Evolutionary conservation across 2,329 filamentous ascomycete species (phyloP), one percentile per base, ranked within the genome.

Genomic region (Penicillium olsonii): DNA sequence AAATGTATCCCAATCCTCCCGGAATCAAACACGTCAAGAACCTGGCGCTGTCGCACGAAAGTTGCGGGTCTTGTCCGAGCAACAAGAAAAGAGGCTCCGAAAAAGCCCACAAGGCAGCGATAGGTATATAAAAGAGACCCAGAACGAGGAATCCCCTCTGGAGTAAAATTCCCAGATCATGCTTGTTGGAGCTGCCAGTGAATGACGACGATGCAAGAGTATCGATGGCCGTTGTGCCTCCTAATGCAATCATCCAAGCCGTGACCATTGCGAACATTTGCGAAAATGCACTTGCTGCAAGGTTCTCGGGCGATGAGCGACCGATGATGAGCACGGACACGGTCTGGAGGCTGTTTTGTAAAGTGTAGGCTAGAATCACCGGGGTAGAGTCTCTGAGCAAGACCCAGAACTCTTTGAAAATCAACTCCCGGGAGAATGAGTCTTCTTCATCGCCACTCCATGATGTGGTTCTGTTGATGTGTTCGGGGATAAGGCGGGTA

Each of bases 201-300:
- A 90, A 95, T 37, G 85, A 87, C 39, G 86, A 89, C 0, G 88
- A 92, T 2, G 88, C 90, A 19, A 95, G 75, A 0, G 90, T 95
- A 67, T 95, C 90, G 37, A 95, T 79, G 0, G 90, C 90, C 1
- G 89, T 95, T 0, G 89, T 92, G 7, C 90, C 90, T 22, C 90
- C 90, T 4, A 95, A 80, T 0, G 86, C 90, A 51, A 95, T 88
- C 31, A 95, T 80, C 90, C 90, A 95, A 0, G 85, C 90, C 1
- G 89, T 90, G 18, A 87, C 85, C 87, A 92, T 91, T 46, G 90
- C 90, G 60, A 95, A 95, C 90, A 95, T 95, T 75, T 94, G 92
- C 2, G 87, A 88, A 63, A 95, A 95, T 0, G 90, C 90, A 1
- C 89, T 87, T 0, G 87, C 88, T 0, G 90, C 88, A 6, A 95